Conservation (phyloP, 495 filamentous ascomycete species). For the Patellaria atrata region DNA sequence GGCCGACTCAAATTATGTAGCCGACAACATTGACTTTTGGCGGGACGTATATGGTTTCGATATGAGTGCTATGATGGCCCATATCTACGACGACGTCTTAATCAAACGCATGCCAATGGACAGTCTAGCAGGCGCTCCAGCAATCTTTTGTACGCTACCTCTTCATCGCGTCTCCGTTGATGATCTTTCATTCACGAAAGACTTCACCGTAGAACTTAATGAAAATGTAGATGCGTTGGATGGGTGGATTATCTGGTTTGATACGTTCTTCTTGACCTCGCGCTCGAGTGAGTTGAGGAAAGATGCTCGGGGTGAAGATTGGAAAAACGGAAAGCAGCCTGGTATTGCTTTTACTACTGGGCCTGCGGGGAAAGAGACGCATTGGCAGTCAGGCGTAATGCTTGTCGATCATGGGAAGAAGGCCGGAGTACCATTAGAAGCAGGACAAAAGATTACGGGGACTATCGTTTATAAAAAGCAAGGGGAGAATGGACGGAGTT, state of each 20-base stretch:
- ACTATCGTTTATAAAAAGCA: not conserved
- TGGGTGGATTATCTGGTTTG: slow-evolving; percentile 50
- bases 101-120: slow-evolving; percentile 34
- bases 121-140: slow-evolving; percentile 33
- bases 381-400: slow-evolving; percentile 31
- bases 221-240: slow-evolving; percentile 42
- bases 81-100: slow-evolving; percentile 42
- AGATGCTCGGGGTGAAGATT: slow-evolving; percentile 23
- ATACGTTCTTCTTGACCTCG: slow-evolving; percentile 46
- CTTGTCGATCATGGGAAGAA: slow-evolving; percentile 22
- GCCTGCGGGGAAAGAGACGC: slow-evolving; percentile 25
- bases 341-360: slow-evolving; percentile 33
- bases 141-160: slow-evolving; percentile 40
- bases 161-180: slow-evolving; percentile 41
- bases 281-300: slow-evolving; percentile 14
- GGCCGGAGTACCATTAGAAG: slow-evolving; percentile 1
- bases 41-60: slow-evolving; percentile 26
- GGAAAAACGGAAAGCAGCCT: slow-evolving; percentile 17
- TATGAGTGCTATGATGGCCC: slow-evolving; percentile 19
- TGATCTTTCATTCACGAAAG: slow-evolving; percentile 40
- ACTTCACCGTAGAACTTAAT: slow-evolving; percentile 40
- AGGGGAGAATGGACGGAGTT: not conserved
- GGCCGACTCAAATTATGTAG: slow-evolving; percentile 62
- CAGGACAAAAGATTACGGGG: not conserved
- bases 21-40: slow-evolving; percentile 21